Percentiles rank a stretch among this genome's conserved stretches.
Conservation (phyloP, 2,329 filamentous ascomycete species). For the Xylaria hypoxylon region DNA sequence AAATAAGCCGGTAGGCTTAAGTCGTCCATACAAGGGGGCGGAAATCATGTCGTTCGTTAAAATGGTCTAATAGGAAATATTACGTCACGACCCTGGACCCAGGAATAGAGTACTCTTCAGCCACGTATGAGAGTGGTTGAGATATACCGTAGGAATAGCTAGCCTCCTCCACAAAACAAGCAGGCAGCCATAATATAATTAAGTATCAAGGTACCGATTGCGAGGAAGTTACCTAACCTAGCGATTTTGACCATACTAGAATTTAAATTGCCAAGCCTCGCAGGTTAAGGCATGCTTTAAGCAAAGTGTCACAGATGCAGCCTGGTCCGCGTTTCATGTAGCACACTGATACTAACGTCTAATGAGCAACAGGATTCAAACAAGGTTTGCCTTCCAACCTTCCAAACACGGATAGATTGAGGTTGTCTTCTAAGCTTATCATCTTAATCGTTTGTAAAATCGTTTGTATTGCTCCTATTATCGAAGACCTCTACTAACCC, state of each 20-base stretch:
- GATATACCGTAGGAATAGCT: conserved; percentile 27
- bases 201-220: conserved; percentile 12
- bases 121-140: conserved; percentile 21
- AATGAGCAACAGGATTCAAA: background rate
- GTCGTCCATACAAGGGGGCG: conserved; percentile 18
- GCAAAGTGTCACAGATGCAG: conserved; percentile 12
- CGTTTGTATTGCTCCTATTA: background rate
- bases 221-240: background rate
- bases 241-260: conserved; percentile 1
- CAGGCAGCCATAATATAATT: conserved; percentile 34
- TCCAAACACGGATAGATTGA: background rate
- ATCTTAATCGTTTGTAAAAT: no score
- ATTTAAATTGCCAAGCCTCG: conserved; percentile 16
- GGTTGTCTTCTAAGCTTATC: background rate
- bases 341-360: conserved; percentile 30
- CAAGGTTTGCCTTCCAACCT: conserved; percentile 4
- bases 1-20: conserved; percentile 21
- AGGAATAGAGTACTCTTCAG: conserved; percentile 33
- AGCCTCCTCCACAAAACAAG: conserved; percentile 11
- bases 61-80: conserved; percentile 14
- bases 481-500: conserved; percentile 1
- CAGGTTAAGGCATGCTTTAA: conserved; percentile 7
- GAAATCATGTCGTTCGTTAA: conserved; percentile 36
- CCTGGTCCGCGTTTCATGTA: conserved; percentile 33
- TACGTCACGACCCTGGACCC: conserved; percentile 19